A percentile compares a stretch with the other conserved stretches of the same genome.
phyloP scores from a whole-genome alignment of 192 early-diverging fungal species.

The Dissophora ornata region DNA sequence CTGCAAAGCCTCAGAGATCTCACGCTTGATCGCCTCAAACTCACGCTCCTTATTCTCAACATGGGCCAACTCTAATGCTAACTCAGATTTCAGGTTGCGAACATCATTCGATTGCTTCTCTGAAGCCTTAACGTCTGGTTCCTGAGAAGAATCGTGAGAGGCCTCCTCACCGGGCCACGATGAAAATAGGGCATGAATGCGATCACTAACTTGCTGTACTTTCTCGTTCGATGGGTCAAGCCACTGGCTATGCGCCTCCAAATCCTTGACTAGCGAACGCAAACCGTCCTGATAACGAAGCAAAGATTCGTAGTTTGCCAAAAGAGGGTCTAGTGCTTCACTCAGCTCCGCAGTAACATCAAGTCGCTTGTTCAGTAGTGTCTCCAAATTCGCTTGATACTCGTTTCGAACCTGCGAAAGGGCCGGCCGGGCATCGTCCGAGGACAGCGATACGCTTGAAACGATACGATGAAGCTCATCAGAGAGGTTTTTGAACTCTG shows the following conservation, averaged over 20 bases:
- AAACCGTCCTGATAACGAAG: slow-evolving; percentile 40
- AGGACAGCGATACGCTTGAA: slow-evolving; percentile 2
- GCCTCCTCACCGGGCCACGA: slow-evolving; percentile 13
- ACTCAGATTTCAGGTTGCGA: slow-evolving; percentile 1
- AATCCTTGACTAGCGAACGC: slow-evolving; percentile 5
- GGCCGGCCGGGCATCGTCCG: neutral
- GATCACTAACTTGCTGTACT: slow-evolving; percentile 5
- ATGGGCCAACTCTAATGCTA: neutral
- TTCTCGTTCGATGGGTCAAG: slow-evolving; percentile 19
- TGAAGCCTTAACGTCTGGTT: neutral
- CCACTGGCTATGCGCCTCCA: slow-evolving; percentile 15
- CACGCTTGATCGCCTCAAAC: slow-evolving; percentile 4
- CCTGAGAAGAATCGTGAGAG: neutral
- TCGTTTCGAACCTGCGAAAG: neutral
- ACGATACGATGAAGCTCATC: slow-evolving; percentile 11
- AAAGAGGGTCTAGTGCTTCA: slow-evolving; percentile 19
- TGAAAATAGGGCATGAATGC: slow-evolving; percentile 4
- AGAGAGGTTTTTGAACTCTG: slow-evolving; percentile 1
- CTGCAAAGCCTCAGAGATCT: slow-evolving; percentile 2
- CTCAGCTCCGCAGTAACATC: slow-evolving; percentile 4
- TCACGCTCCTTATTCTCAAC: slow-evolving; percentile 24
- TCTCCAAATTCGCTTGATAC: slow-evolving; percentile 8
- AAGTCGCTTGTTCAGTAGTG: slow-evolving; percentile 7
- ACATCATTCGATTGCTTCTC: slow-evolving; percentile 11
- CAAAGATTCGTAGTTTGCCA: slow-evolving; percentile 15